Evolutionary conservation across 2,329 filamentous ascomycete species (phyloP).

Genomic region (Exophiala viscosa): DNA sequence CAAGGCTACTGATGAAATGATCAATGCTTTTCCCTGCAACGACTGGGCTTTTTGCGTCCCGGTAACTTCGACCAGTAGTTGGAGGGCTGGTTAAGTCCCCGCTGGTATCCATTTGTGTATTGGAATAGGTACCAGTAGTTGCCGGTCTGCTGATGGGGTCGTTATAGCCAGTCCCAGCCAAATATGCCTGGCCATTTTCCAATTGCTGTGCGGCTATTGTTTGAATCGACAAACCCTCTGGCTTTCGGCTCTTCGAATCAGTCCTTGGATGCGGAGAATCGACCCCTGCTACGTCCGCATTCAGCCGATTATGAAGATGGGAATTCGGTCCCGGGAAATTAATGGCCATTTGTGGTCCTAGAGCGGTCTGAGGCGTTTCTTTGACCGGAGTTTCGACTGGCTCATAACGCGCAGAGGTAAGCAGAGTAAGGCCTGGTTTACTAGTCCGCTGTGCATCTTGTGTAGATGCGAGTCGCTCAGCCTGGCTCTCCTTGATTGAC

Average conservation of each 20-base stretch:
- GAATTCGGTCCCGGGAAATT: slow-evolving; percentile 34
- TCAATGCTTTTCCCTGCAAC: slow-evolving; percentile 66
- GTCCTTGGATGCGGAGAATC: slow-evolving; percentile 54
- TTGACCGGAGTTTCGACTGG: slow-evolving; percentile 37
- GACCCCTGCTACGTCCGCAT: slow-evolving; percentile 47
- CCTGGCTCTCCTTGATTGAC: slow-evolving; percentile 4
- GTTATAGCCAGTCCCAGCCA: slow-evolving; percentile 34
- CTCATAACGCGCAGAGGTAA: slow-evolving; percentile 46
- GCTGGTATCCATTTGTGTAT: slow-evolving; percentile 33
- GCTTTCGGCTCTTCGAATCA: slow-evolving; percentile 72
- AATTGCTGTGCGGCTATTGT: slow-evolving; percentile 52
- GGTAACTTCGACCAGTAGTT: slow-evolving; percentile 45
- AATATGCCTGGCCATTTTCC: slow-evolving; percentile 45
- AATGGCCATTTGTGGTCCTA: slow-evolving; percentile 65
- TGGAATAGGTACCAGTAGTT: slow-evolving; percentile 27
- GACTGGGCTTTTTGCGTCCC: slow-evolving; percentile 51
- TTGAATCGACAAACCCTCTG: slow-evolving; percentile 67
- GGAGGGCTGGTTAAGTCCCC: slow-evolving; percentile 32
- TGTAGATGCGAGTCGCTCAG: slow-evolving; percentile 35
- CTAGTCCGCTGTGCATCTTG: slow-evolving; percentile 32
- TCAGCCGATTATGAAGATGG: slow-evolving; percentile 4
- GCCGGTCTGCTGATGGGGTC: slow-evolving; percentile 30
- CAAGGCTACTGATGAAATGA: slow-evolving; percentile 81
- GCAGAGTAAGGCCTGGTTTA: slow-evolving; percentile 37
- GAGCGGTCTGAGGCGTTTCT: slow-evolving; percentile 57